Evolutionary conservation across 2,329 filamentous ascomycete species (phyloP).

Genomic region (Cladosporium sphaerospermum): DNA sequence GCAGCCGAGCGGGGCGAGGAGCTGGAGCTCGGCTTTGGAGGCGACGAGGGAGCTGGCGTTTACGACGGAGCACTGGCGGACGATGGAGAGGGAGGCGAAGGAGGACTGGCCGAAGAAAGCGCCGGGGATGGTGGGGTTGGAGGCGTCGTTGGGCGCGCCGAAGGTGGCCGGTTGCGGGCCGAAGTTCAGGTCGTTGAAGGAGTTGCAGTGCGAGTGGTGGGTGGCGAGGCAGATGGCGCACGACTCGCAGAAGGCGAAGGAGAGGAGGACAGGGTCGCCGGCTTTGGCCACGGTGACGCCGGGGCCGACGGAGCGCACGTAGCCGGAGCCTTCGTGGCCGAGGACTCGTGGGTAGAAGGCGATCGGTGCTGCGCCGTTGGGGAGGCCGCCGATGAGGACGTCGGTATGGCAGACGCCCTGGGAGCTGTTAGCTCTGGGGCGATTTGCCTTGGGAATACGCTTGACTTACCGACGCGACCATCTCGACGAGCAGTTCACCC

Average conservation of each 20-base stretch:
- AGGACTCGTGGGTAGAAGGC: conserved; percentile 44
- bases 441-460: not conserved
- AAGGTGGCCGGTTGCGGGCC: conserved; percentile 23
- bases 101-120: conserved; percentile 47
- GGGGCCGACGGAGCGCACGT: conserved; percentile 41
- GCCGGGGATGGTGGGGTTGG: conserved; percentile 29
- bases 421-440: not conserved
- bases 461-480: conserved; percentile 37
- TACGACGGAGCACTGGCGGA: conserved; percentile 35
- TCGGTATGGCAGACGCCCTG: conserved; percentile 52
- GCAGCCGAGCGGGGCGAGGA: conserved; percentile 42
- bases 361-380: conserved; percentile 28
- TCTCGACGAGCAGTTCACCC: conserved; percentile 48
- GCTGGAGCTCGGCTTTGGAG: conserved; percentile 35
- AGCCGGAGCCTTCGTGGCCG: conserved; percentile 50
- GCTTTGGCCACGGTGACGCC: conserved; percentile 36
- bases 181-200: conserved; percentile 45
- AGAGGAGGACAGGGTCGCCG: conserved; percentile 44
- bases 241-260: conserved; percentile 41
- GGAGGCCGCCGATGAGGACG: conserved; percentile 39
- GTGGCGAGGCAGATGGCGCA: conserved; percentile 46
- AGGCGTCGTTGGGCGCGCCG: conserved; percentile 13
- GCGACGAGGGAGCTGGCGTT: conserved; percentile 37
- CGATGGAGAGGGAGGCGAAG: conserved; percentile 37
- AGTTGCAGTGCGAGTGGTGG: conserved; percentile 43